Base-by-base conservation (phyloP, 2,329 filamentous ascomycete genomes). In the Cladophialophora yegresii region DNA sequence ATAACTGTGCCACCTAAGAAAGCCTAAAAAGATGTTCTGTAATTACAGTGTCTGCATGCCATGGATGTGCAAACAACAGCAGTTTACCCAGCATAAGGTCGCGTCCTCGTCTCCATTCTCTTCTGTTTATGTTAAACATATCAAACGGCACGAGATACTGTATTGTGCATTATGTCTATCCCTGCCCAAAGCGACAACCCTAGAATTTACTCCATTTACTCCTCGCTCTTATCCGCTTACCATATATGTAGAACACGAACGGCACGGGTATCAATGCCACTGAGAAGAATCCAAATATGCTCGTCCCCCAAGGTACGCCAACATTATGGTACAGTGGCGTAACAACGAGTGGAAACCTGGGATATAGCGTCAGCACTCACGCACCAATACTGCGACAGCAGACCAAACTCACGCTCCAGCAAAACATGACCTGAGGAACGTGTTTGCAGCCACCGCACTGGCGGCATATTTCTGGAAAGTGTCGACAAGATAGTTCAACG, bases 221-320 rank as follows among this genome's bases (percentile, higher is more conserved):
- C 58, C 74, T 71, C 30, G 71, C 72, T 28, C 78, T 75, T 54
- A 80, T 76, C 6, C 69, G 57, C 13, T 73, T 66, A n/a, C 78
- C 79, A 68, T 77, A 78, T 59, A 75, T 76, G 70, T 79, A 79
- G 58, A 81, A 77, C 22, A 80, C 68, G 69, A 80, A 79, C 4
- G 79, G 78, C 59, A 81, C 78, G 1, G 79, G 79, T 13, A 81
- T 75, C 45, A 79, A 77, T 4, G 75, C 74, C 5, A 81, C 66
- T 0, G 80, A 78, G 57, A 82, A 68, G 68, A 82, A 82, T 0
- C 75, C 81, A 1, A 79, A 80, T 20, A 83, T 72, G 33, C 74
- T 78, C 5, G 77, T 78, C 5, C 79, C 80, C 80, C 81, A 83
- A 57, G 80, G 77, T 10, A 81, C 78, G 1, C 80, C 80, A 23